Evolutionary conservation across 2,329 filamentous ascomycete species (phyloP), one percentile per base, ranked within the genome.

Genomic region (Sclerotinia subarctica): DNA sequence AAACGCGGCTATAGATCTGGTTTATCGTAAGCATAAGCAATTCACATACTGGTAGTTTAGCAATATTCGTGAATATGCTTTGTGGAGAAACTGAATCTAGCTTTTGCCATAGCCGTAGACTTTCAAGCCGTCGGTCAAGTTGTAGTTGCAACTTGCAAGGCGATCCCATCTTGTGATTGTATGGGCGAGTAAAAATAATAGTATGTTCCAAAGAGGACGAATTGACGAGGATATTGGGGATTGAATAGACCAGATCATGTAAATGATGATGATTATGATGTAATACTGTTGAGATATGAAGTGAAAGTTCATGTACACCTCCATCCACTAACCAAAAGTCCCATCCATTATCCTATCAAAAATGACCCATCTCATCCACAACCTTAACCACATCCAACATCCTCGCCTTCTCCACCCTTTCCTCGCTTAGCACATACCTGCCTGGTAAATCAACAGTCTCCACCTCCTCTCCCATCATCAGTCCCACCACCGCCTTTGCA

Each of bases 401-500:
- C 46, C 73, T 74, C 21, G 73, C 74, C 6, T 26, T 70, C 63
- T 63, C 60, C 21, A 76, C 63, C 54, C 76, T 73, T 35, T 71
- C 70, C 24, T 42, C 66, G 35, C 64, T 71, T 35, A 77, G 26
- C 29, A 68, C 53, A 72, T 75, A 86, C 70, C 81, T 79, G 15
- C 67, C 68, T 5, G 84, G 84, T 46, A 86, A 66, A 35, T 81
- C 79, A 56, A 83, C 78, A 15, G 6, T 78, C 76, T n/a, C 78
- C 78, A 75, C 77, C 17, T 74, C 74, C 29, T 76, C 76, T 1
- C 80, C 80, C 67, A 83, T 73, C 65, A 91, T 85, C 81, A 90
- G 84, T 58, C 84, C 79, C 13, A 86, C 89, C 17, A 86, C 85
- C 1, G 86, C 86, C 69, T 87, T 85, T 2, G 85, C 91, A 72